Percentiles rank a stretch among this genome's conserved stretches.
Evolutionary conservation across 495 filamentous ascomycete genomes (phyloP).

Genomic region (Penicillium paxilli): DNA sequence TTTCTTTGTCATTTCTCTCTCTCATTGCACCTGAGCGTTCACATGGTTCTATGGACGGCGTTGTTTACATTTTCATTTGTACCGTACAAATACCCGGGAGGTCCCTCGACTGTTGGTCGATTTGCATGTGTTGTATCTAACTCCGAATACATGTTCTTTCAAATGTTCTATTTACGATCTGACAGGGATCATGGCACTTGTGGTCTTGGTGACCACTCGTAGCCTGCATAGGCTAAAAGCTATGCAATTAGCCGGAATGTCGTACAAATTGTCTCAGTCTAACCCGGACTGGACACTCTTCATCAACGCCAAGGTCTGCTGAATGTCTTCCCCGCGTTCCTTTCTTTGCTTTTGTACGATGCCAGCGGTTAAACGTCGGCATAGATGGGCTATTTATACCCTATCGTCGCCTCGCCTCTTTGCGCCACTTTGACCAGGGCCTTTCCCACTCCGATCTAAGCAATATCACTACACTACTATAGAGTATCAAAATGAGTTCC

Average conservation of each 20-base stretch:
- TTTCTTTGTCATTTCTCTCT: background rate
- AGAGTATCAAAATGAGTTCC: slow-evolving; percentile 41
- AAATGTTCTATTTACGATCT: background rate
- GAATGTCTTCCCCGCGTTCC: background rate
- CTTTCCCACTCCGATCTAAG: slow-evolving; percentile 57
- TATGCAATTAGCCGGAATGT: slow-evolving; percentile 5
- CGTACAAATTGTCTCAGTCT: background rate
- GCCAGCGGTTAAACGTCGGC: no score
- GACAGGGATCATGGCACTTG: background rate
- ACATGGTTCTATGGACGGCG: slow-evolving; percentile 16
- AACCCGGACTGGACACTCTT: background rate
- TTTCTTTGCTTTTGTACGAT: no score
- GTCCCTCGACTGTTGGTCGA: slow-evolving; percentile 13
- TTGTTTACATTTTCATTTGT: slow-evolving; percentile 21
- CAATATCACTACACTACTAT: no score
- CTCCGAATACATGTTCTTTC: slow-evolving; percentile 1
- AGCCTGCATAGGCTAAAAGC: slow-evolving; percentile 3
- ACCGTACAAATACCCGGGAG: slow-evolving; percentile 28
- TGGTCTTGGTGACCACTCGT: background rate
- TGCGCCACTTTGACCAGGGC: no score
- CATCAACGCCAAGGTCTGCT: background rate
- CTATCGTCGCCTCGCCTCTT: no score
- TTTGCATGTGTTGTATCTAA: slow-evolving; percentile 21
- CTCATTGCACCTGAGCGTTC: slow-evolving; percentile 17
- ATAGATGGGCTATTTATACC: no score